These are phyloP conservation scores for Rutstroemia sp. DNA, from an alignment of 2,329 filamentous ascomycete genomes.

Conservation along the genomic window DNA sequence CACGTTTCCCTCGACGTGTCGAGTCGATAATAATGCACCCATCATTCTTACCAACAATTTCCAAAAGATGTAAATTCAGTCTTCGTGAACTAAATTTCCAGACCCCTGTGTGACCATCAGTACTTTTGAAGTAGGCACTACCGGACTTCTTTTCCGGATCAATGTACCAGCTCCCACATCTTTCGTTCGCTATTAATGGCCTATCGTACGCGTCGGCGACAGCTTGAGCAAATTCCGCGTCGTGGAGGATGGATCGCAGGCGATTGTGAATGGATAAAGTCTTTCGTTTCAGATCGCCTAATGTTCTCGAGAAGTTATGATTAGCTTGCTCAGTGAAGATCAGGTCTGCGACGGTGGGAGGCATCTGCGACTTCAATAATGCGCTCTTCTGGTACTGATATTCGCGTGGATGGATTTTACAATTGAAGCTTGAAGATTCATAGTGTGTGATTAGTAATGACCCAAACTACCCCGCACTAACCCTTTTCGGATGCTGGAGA, in stretches of 20 bases:
- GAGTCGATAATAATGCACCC: constrained; percentile 89
- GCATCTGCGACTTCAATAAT: constrained; percentile 14
- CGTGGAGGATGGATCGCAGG: constrained; percentile 67
- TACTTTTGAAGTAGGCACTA: constrained; percentile 95
- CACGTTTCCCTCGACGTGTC: constrained; percentile 81
- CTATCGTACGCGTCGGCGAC: constrained; percentile 50
- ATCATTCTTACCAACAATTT: constrained; percentile 55
- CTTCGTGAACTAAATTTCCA: constrained; percentile 86
- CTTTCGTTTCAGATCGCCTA: constrained; percentile 66
- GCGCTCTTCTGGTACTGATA: not conserved
- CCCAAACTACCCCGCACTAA: not conserved
- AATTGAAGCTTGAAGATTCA: not conserved
- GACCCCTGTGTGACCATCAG: constrained; percentile 83
- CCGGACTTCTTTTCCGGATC: constrained; percentile 54
- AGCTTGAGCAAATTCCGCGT: constrained; percentile 64
- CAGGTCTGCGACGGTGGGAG: constrained; percentile 38
- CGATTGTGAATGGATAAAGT: constrained; percentile 77
- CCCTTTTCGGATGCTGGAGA: not conserved
- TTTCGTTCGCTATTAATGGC: constrained; percentile 83
- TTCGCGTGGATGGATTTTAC: not conserved
- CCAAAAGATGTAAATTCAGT: constrained; percentile 75
- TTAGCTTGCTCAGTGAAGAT: constrained; percentile 41
- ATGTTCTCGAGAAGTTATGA: constrained; percentile 60
- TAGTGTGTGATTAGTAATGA: not conserved
- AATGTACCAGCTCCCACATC: constrained; percentile 96